Conservation (phyloP, 2,329 filamentous ascomycete species). For the Nigrograna mackinnonii region DNA sequence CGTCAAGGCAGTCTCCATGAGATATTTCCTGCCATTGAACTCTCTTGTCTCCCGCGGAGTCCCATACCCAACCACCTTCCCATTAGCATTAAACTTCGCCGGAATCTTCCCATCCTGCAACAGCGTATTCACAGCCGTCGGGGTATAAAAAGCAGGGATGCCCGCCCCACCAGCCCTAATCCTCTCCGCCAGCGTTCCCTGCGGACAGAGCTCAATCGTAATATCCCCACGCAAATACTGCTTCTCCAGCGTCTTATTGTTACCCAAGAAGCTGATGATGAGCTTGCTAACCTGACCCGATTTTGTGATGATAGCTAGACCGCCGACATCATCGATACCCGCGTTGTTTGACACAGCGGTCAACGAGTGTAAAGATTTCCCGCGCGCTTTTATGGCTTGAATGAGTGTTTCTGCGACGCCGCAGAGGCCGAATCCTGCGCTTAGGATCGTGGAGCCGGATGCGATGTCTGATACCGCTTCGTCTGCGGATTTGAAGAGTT, state of each 20-base stretch:
- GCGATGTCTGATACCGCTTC: constrained; percentile 42
- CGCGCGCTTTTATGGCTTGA: constrained; percentile 35
- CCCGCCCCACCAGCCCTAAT: constrained; percentile 74
- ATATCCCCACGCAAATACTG: constrained; percentile 74
- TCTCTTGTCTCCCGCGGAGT: constrained; percentile 70
- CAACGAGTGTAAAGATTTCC: constrained; percentile 47
- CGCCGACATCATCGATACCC: constrained; percentile 66
- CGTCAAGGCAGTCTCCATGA: constrained; percentile 77
- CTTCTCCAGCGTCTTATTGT: constrained; percentile 76
- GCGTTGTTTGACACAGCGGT: constrained; percentile 84
- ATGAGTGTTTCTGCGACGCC: constrained; percentile 45
- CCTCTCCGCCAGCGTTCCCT: constrained; percentile 74
- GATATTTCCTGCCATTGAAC: constrained; percentile 72
- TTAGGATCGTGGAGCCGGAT: constrained; percentile 39
- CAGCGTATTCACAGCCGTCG: constrained; percentile 68
- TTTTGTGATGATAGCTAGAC: constrained; percentile 69
- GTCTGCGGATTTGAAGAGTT: constrained; percentile 40
- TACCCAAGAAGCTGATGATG: constrained; percentile 76
- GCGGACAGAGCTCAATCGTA: constrained; percentile 75
- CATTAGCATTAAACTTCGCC: constrained; percentile 60
- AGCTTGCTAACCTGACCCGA: constrained; percentile 72
- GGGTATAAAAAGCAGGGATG: constrained; percentile 81
- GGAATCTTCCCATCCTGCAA: constrained; percentile 71
- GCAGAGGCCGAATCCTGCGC: constrained; percentile 43
- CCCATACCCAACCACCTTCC: constrained; percentile 65